Evolutionary conservation across 257 asterid species (phyloP).

Genomic region (Solanum tarijense): DNA sequence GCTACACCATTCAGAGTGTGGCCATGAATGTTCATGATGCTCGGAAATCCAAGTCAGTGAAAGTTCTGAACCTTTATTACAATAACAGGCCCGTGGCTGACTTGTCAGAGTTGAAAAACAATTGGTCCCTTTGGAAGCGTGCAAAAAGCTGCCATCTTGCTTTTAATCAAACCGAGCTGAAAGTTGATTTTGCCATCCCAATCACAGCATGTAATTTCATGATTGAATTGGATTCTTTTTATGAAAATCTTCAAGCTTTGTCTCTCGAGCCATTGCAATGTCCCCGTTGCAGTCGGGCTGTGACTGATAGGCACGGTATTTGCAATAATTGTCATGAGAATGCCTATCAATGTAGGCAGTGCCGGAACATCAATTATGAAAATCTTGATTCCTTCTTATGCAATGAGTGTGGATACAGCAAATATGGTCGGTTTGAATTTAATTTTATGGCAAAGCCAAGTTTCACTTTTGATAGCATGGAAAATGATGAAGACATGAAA

Average conservation of each 20-base stretch:
- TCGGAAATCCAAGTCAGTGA: conserved; percentile 92
- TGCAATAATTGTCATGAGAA: conserved; percentile 96
- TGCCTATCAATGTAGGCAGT: conserved; percentile 98
- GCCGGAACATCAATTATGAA: conserved; percentile 97
- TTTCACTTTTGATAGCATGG: conserved; percentile 95
- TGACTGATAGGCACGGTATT: conserved; percentile 92
- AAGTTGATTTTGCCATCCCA: conserved; percentile 92
- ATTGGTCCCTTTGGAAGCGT: conserved; percentile 98
- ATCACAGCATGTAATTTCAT: conserved; percentile 96
- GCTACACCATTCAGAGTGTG: conserved; percentile 97
- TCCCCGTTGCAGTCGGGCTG: conserved; percentile 98
- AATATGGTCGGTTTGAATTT: conserved; percentile 97
- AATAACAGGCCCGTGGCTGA: conserved; percentile 99
- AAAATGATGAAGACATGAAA: conserved; percentile 97
- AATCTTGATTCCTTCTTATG: conserved; percentile 95
- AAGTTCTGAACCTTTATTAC: conserved; percentile 91
- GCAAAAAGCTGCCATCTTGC: conserved; percentile 92
- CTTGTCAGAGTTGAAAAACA: conserved; percentile 90
- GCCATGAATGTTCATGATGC: conserved; percentile 98
- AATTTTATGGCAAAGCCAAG: conserved; percentile 99
- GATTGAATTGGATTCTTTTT: conserved; percentile 96
- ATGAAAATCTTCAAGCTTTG: conserved; percentile 95
- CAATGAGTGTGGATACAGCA: conserved; percentile 98
- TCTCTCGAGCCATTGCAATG: conserved; percentile 99
- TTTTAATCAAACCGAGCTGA: conserved; percentile 91